Evolutionary conservation across 2,329 filamentous ascomycete species (phyloP).

Genomic region (Penicillium sp.): DNA sequence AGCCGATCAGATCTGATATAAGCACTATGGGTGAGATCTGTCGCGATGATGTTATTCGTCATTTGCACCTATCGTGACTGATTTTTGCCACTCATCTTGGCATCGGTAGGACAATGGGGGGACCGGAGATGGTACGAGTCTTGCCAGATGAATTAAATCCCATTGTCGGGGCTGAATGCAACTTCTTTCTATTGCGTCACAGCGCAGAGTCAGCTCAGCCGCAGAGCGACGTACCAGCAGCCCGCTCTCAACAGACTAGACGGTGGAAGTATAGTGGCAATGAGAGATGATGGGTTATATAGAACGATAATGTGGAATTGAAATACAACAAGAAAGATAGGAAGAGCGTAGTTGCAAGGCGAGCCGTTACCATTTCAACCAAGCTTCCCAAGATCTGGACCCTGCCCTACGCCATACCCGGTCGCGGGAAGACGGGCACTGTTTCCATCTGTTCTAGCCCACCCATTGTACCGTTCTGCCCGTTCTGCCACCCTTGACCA

Average conservation of each 20-base stretch:
- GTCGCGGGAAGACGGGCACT: slow-evolving; percentile 81
- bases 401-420: slow-evolving; percentile 52
- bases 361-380: not conserved
- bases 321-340: slow-evolving; percentile 17
- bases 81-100: not conserved
- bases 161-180: not conserved
- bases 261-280: not conserved
- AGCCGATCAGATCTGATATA: not conserved
- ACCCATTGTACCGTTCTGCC: slow-evolving; percentile 75
- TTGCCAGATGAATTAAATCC: not conserved
- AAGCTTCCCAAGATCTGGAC: not conserved
- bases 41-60: not conserved
- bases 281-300: slow-evolving; percentile 5
- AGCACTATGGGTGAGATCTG: not conserved
- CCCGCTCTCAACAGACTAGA: not conserved
- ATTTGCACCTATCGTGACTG: not conserved
- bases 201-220: not conserved
- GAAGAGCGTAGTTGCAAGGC: slow-evolving; percentile 7
- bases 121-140: not conserved
- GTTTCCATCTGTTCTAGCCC: slow-evolving; percentile 74
- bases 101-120: too few relatives aligned
- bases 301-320: slow-evolving; percentile 10
- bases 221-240: not conserved
- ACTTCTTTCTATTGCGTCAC: not conserved
- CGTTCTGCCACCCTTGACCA: slow-evolving; percentile 82